Base-by-base conservation (phyloP, 148 eudicot species). In the Spergularia marina region DNA sequence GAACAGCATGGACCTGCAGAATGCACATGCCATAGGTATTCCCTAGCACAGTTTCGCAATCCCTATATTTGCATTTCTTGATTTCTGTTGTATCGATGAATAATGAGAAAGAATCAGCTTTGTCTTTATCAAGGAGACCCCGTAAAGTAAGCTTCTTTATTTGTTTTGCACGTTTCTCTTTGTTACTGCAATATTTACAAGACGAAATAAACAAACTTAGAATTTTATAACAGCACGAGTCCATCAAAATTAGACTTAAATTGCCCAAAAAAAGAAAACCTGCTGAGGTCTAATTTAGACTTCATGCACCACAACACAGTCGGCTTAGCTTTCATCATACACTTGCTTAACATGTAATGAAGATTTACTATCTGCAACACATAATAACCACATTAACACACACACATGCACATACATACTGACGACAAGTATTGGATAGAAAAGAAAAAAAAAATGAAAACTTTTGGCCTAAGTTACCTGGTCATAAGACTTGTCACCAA, bases 1-100 rank as follows among this genome's bases (percentile, higher is more conserved):
- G 53, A 76, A 49, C 17, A 6, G 10, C 49, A 9, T 79, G 36
- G 36, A 94, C 98, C 97, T 94, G 98, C 56, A 94, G 79, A 77
- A 94, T 85, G 79, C 97, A 94, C 98, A 94, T 91, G 85, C 96
- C 94, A 83, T 91, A 94, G 34, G 97, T 94, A 77, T 90, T 90
- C 20, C 98, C 98, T 61, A 94, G 93, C 71, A 94, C 81, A 77
- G 93, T 90, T 72, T 94, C 96, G 10, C 97, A 94, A 66, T 94
- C 97, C 81, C 79, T 87, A 79, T 94, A 94, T 70, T 83, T 65
- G 86, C 98, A 91, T 77, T 90, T 89, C n/a, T 91, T 85, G 79
- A 94, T 86, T 20, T 88, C 91, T 49, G 85, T 88, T 65, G 87
- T 89, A 85, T 90, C 95, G 73, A 90, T 25, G 73, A 94, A 94